These are phyloP conservation scores for Fusarium kyushuense DNA, from an alignment of 2,329 filamentous ascomycete genomes.

Conservation along the genomic window DNA sequence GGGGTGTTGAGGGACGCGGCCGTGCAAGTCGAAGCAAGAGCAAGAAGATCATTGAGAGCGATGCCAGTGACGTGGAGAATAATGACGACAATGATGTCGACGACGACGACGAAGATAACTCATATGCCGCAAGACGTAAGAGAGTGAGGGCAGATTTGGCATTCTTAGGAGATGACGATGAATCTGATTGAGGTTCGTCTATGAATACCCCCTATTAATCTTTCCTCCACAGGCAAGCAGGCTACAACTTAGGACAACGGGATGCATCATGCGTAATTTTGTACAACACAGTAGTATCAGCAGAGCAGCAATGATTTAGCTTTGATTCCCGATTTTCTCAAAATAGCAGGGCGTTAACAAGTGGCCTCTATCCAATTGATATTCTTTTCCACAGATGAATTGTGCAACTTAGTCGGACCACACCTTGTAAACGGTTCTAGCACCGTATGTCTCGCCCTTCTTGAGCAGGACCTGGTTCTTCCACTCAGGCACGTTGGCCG, in stretches of 20 bases:
- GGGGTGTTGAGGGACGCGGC: conserved; percentile 69
- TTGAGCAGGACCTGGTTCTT: conserved; percentile 81
- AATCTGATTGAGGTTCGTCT: conserved; percentile 63
- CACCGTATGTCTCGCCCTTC: conserved; percentile 86
- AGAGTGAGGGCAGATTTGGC: conserved; percentile 66
- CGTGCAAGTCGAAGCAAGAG: conserved; percentile 58
- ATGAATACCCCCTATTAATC: conserved; percentile 5
- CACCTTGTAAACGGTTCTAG: conserved; percentile 83
- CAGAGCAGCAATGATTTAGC: conserved; percentile 4
- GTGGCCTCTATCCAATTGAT: conserved; percentile 22
- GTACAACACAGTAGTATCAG: conserved; percentile 26
- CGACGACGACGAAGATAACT: conserved; percentile 48
- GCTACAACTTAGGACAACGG: conserved; percentile 12
- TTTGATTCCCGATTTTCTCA: conserved; percentile 18
- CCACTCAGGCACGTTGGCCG: conserved; percentile 84
- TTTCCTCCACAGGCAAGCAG: conserved; percentile 2
- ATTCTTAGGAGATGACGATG: conserved; percentile 77
- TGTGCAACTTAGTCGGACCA: conserved; percentile 73
- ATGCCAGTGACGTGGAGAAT: conserved; percentile 46
- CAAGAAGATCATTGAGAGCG: conserved; percentile 51
- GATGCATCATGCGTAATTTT: conserved; percentile 34
- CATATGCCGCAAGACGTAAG: conserved; percentile 60
- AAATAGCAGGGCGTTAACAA: conserved; percentile 28
- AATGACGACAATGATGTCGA: conserved; percentile 46
- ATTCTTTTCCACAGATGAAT: conserved; percentile 7